Conservation (phyloP, 2,329 filamentous ascomycete species). For the Aspergillus jensenii region DNA sequence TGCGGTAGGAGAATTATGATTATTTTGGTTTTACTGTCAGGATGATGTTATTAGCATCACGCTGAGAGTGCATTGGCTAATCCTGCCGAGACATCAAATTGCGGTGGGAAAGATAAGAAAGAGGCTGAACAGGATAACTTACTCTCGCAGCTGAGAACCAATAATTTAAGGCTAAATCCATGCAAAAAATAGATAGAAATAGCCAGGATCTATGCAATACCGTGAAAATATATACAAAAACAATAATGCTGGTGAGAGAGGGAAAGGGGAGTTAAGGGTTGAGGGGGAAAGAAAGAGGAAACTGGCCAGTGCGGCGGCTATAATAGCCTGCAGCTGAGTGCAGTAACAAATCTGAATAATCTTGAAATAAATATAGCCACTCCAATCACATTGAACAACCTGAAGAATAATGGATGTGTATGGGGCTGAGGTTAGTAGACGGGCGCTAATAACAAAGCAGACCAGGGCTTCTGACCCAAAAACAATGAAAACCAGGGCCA, state of each 20-base stretch:
- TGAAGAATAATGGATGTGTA: background rate
- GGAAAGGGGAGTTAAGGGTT: background rate
- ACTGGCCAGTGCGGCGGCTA: background rate
- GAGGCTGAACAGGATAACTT: slow-evolving; percentile 5
- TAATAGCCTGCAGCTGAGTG: background rate
- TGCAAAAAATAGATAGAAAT: background rate
- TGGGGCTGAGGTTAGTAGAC: slow-evolving; percentile 2
- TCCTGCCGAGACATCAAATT: slow-evolving; percentile 28
- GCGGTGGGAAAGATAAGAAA: slow-evolving; percentile 13
- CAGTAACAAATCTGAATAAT: slow-evolving; percentile 9
- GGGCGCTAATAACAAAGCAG: background rate
- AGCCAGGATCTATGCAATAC: background rate
- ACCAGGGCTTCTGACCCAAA: background rate
- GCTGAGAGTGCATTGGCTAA: slow-evolving; percentile 10
- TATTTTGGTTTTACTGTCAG: slow-evolving; percentile 11
- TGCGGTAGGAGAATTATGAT: slow-evolving; percentile 16
- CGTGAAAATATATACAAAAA: background rate
- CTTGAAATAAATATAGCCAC: background rate
- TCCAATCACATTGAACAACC: slow-evolving; percentile 2
- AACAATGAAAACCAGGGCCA: background rate
- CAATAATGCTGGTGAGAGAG: background rate
- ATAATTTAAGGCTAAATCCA: background rate
- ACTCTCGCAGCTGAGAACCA: background rate
- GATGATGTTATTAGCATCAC: slow-evolving; percentile 14
- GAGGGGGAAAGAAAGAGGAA: background rate